phyloP scores from a whole-genome alignment of 441 rosid species.

The Pelargonium fulgidum region DNA sequence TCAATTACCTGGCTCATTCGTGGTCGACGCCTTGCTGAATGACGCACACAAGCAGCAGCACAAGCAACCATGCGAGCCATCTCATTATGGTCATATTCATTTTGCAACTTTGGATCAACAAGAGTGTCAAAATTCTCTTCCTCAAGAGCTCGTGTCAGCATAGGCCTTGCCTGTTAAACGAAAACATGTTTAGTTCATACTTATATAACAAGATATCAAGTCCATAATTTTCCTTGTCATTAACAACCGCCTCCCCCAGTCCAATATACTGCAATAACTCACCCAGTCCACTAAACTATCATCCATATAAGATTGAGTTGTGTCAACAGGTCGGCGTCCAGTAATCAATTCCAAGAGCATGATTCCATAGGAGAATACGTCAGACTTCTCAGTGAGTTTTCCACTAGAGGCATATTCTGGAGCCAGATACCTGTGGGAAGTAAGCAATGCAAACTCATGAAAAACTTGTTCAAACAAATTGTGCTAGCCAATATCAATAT shows the following conservation, averaged over 20 bases:
- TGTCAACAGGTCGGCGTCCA: slow-evolving; percentile 75
- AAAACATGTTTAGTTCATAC: background rate
- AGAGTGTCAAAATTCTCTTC: slow-evolving; percentile 63
- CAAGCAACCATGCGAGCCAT: slow-evolving; percentile 92
- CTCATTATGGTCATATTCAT: slow-evolving; percentile 53
- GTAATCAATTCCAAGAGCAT: slow-evolving; percentile 92
- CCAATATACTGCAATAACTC: slow-evolving; percentile 18
- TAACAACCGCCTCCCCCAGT: too few relatives aligned
- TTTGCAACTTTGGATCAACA: slow-evolving; percentile 55
- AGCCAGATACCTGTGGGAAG: slow-evolving; percentile 62
- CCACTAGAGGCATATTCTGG: slow-evolving; percentile 97
- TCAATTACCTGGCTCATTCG: slow-evolving; percentile 82
- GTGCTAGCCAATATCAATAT: background rate
- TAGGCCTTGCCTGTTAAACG: slow-evolving; percentile 65
- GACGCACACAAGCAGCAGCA: slow-evolving; percentile 91
- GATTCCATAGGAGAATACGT: slow-evolving; percentile 92
- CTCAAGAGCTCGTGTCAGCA: slow-evolving; percentile 70
- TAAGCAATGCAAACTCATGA: slow-evolving; percentile 17
- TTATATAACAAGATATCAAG: background rate
- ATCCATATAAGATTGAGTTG: slow-evolving; percentile 51
- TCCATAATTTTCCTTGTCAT: background rate
- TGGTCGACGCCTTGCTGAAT: slow-evolving; percentile 81
- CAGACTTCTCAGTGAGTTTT: slow-evolving; percentile 86
- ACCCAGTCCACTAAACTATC: slow-evolving; percentile 99
- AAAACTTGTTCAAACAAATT: background rate